Evolutionary conservation across 257 asterid species (phyloP).

Genomic region (Solanum clarkiae): DNA sequence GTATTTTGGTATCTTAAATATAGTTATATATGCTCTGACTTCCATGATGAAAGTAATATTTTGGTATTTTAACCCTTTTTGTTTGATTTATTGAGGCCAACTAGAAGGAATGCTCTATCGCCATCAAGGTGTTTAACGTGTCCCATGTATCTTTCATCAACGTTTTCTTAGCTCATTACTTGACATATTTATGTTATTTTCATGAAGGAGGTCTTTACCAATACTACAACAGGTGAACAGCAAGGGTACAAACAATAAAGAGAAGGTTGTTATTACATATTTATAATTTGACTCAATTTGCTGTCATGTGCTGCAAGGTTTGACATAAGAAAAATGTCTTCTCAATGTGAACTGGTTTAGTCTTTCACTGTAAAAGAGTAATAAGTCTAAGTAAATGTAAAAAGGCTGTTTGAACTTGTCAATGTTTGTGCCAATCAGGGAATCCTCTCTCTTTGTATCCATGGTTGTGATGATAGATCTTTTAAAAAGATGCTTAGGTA

Average conservation of each 20-base stretch:
- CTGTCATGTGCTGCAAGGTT: background rate
- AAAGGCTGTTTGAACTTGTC: background rate
- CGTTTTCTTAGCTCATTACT: constrained; percentile 2
- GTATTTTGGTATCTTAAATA: constrained; percentile 12
- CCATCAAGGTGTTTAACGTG: constrained; percentile 31
- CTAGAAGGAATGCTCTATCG: constrained; percentile 32
- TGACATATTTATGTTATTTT: constrained; percentile 12
- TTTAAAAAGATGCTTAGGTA: background rate
- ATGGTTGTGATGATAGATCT: background rate
- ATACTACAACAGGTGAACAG: background rate
- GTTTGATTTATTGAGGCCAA: constrained; percentile 35
- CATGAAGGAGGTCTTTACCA: background rate
- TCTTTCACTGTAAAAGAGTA: background rate
- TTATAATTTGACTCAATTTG: background rate
- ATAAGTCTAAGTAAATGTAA: background rate
- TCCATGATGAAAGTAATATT: background rate
- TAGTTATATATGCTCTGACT: background rate
- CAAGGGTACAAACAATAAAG: background rate
- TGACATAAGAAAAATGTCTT: background rate
- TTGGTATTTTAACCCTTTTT: background rate
- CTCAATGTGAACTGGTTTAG: background rate
- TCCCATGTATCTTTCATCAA: background rate
- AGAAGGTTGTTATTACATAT: constrained; percentile 2
- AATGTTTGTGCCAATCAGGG: background rate
- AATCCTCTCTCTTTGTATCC: background rate